phyloP scores from a whole-genome alignment of 2,329 filamentous ascomycete species.

The Shiraia sp. region DNA sequence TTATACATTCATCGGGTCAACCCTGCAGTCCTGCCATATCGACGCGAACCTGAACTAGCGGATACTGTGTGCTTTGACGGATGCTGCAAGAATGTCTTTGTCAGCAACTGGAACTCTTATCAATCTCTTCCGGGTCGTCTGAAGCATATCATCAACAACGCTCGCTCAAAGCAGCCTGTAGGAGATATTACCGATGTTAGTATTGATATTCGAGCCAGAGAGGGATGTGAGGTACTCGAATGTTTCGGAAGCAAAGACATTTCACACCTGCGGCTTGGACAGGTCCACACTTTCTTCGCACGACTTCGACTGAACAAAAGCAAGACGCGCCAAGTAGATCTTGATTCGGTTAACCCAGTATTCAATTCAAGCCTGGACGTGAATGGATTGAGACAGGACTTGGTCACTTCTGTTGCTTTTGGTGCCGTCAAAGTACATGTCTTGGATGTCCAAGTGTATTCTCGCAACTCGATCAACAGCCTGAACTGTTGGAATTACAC shows the following conservation, averaged over 20 bases:
- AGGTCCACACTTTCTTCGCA: constrained; percentile 29
- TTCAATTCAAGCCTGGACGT: constrained; percentile 24
- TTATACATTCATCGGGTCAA: constrained; percentile 34
- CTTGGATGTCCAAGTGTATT: constrained; percentile 27
- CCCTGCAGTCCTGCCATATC: constrained; percentile 28
- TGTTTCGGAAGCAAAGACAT: constrained; percentile 20
- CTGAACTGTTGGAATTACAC: constrained; percentile 28
- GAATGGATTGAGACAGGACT: constrained; percentile 24
- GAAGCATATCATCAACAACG: constrained; percentile 31
- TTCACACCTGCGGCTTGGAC: constrained; percentile 25
- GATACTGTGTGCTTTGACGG: constrained; percentile 17
- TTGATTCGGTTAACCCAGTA: constrained; percentile 24
- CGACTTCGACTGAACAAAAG: constrained; percentile 21
- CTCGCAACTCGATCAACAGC: constrained; percentile 25
- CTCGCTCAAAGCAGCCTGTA: constrained; percentile 24
- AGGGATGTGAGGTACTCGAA: constrained; percentile 32
- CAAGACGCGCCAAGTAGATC: constrained; percentile 18
- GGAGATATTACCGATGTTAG: constrained; percentile 24
- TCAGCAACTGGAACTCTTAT: constrained; percentile 30
- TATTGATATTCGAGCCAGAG: constrained; percentile 23
- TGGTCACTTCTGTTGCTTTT: constrained; percentile 17
- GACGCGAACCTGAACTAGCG: constrained; percentile 8
- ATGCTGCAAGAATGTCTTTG: constrained; percentile 32
- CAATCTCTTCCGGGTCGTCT: constrained; percentile 25
- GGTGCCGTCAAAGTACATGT: constrained; percentile 28